Percentiles rank a stretch among this genome's conserved stretches.
Evolutionary conservation across 1,284 basidiomycete genomes (phyloP).

Genomic region (Vanrija humicola): DNA sequence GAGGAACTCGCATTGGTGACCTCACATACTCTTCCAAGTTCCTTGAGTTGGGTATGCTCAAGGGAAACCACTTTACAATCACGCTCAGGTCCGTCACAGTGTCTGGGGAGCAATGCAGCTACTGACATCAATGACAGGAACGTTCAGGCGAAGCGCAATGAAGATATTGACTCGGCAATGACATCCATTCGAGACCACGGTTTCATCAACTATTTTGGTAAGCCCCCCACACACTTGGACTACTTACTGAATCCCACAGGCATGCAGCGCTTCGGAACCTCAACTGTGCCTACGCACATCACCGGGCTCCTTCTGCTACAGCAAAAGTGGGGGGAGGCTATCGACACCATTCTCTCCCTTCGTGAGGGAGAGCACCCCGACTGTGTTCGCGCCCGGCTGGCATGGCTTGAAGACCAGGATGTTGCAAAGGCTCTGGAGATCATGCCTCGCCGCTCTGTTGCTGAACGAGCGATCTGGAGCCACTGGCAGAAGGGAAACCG

Average conservation of each 20-base stretch:
- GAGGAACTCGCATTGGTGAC: constrained; percentile 85
- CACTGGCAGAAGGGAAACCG: constrained; percentile 79
- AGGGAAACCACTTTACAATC: constrained; percentile 93
- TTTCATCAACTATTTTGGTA: constrained; percentile 97
- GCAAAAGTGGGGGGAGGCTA: constrained; percentile 82
- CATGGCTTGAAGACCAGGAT: constrained; percentile 76
- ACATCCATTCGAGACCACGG: constrained; percentile 76
- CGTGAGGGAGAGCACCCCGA: constrained; percentile 88
- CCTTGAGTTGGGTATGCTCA: constrained; percentile 88
- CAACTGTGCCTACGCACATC: constrained; percentile 87
- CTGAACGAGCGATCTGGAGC: constrained; percentile 87
- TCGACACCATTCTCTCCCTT: constrained; percentile 73
- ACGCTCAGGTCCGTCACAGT: constrained; percentile 69
- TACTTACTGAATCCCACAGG: constrained; percentile 47
- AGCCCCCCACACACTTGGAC: not conserved
- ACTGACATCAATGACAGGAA: constrained; percentile 56
- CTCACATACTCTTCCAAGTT: constrained; percentile 74
- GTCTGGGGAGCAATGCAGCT: not conserved
- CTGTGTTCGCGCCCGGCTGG: constrained; percentile 68
- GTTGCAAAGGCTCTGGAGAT: constrained; percentile 69
- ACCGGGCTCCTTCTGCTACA: constrained; percentile 86
- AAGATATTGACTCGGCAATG: constrained; percentile 71
- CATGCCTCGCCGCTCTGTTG: constrained; percentile 84
- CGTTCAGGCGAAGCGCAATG: constrained; percentile 67
- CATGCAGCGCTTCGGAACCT: constrained; percentile 98